Conservation (phyloP, 2,329 filamentous ascomycete species). For the Knufia fluminis region DNA sequence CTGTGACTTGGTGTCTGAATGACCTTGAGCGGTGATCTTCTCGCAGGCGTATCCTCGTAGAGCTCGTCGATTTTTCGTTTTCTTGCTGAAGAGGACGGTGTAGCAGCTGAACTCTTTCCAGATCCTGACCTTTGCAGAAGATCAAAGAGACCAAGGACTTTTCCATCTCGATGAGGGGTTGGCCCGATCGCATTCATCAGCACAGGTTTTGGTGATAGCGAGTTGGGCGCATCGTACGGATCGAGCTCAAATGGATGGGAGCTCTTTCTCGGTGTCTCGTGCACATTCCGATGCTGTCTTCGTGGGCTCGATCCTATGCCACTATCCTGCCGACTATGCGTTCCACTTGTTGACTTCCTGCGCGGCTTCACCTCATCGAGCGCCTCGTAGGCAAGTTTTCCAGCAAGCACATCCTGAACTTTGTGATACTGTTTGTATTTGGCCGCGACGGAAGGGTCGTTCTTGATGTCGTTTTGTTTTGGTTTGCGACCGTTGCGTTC, state of each 20-base stretch:
- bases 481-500: slow-evolving; percentile 37
- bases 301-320: slow-evolving; percentile 16
- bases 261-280: slow-evolving; percentile 29
- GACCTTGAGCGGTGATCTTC: slow-evolving; percentile 4
- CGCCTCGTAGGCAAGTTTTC: slow-evolving; percentile 23
- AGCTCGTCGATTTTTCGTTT: slow-evolving; percentile 16
- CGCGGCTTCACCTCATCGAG: slow-evolving; percentile 28
- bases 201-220: slow-evolving; percentile 26
- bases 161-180: slow-evolving; percentile 42
- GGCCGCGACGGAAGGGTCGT: slow-evolving; percentile 34
- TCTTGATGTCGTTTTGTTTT: slow-evolving; percentile 39
- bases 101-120: slow-evolving; percentile 25
- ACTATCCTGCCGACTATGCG: slow-evolving; percentile 14
- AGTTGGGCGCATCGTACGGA: slow-evolving; percentile 36
- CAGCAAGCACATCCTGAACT: slow-evolving; percentile 27
- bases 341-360: background rate
- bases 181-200: slow-evolving; percentile 35
- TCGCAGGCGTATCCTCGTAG: slow-evolving; percentile 6
- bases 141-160: slow-evolving; percentile 40
- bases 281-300: slow-evolving; percentile 5
- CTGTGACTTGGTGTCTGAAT: slow-evolving; percentile 32
- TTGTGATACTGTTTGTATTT: slow-evolving; percentile 42
- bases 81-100: slow-evolving; percentile 21
- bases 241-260: slow-evolving; percentile 34
- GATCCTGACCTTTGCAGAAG: slow-evolving; percentile 34